Conservation (phyloP, 2,329 filamentous ascomycete species). For the Penicillium sp. region DNA sequence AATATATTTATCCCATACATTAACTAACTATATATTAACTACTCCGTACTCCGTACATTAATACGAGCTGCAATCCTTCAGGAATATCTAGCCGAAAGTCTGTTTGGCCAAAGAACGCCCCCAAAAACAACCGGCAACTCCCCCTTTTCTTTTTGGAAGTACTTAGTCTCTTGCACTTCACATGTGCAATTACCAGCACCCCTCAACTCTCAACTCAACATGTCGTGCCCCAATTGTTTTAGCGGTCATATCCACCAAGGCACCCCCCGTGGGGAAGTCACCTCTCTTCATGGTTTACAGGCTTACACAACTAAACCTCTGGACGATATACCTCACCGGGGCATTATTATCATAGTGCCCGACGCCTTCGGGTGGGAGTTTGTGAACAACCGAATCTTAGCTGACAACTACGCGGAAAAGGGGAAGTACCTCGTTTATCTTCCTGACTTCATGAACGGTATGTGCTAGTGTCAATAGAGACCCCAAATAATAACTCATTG, state of each 20-base stretch:
- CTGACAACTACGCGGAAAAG: constrained; percentile 56
- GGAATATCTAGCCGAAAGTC: background rate
- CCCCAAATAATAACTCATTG: background rate
- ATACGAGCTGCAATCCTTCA: background rate
- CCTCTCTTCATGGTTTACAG: background rate
- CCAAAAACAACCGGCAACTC: background rate
- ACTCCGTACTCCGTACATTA: no score
- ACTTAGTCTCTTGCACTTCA: background rate
- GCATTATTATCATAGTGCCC: constrained; percentile 55
- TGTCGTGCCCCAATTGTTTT: constrained; percentile 2
- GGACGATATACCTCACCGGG: constrained; percentile 26
- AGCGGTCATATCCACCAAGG: constrained; percentile 1
- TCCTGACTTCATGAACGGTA: constrained; percentile 59
- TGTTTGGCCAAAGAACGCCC: background rate
- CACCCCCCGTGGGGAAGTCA: constrained; percentile 1
- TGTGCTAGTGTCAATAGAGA: constrained; percentile 3
- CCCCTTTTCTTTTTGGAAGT: background rate
- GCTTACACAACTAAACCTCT: background rate
- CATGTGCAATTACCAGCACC: background rate
- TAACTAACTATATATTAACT: no score
- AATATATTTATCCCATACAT: no score
- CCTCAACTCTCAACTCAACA: background rate
- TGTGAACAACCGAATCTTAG: constrained; percentile 54
- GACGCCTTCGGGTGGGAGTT: constrained; percentile 59
- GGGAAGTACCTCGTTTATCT: constrained; percentile 53